Conservation (phyloP, 2,329 filamentous ascomycete genomes). For the Sporothrix protearum region DNA sequence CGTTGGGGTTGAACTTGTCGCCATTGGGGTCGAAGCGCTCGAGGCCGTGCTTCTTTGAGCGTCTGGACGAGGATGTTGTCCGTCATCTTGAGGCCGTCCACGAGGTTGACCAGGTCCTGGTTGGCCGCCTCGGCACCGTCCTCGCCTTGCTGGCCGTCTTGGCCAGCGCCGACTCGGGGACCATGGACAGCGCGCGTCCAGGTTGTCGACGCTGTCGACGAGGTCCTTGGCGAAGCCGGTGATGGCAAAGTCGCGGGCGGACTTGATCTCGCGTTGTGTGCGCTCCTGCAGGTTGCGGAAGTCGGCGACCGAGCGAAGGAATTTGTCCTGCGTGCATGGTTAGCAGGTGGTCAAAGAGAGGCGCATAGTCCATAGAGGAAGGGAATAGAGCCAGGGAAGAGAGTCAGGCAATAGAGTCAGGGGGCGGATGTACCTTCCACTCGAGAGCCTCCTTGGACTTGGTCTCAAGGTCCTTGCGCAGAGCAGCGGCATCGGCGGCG, state of each 20-base stretch:
- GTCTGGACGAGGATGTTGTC: conserved; percentile 83
- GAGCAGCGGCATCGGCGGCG: conserved; percentile 36
- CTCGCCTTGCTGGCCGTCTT: conserved; percentile 47
- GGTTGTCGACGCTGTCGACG: conserved; percentile 92
- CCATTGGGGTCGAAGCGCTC: conserved; percentile 80
- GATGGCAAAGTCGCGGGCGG: conserved; percentile 87
- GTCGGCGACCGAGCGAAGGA: conserved; percentile 88
- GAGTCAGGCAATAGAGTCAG: not conserved
- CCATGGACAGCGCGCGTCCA: conserved; percentile 82
- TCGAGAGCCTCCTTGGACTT: conserved; percentile 60
- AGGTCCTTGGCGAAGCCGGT: conserved; percentile 94
- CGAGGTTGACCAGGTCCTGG: conserved; percentile 73
- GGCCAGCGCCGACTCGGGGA: conserved; percentile 51
- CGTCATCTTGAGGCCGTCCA: conserved; percentile 93
- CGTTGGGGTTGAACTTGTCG: conserved; percentile 92
- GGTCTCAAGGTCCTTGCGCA: conserved; percentile 52
- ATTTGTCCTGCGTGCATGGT: conserved; percentile 73
- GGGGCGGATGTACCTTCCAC: conserved; percentile 67
- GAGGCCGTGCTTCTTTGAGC: conserved; percentile 88
- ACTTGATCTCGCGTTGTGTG: conserved; percentile 83
- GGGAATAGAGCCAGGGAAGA: not conserved
- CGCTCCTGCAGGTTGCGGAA: conserved; percentile 98
- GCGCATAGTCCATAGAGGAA: too few species aligned
- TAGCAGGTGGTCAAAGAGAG: not conserved
- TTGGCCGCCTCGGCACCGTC: conserved; percentile 43